These are phyloP conservation scores for Sutorius australiensis DNA, from an alignment of 768 basidiomycete genomes.

Conservation along the genomic window DNA sequence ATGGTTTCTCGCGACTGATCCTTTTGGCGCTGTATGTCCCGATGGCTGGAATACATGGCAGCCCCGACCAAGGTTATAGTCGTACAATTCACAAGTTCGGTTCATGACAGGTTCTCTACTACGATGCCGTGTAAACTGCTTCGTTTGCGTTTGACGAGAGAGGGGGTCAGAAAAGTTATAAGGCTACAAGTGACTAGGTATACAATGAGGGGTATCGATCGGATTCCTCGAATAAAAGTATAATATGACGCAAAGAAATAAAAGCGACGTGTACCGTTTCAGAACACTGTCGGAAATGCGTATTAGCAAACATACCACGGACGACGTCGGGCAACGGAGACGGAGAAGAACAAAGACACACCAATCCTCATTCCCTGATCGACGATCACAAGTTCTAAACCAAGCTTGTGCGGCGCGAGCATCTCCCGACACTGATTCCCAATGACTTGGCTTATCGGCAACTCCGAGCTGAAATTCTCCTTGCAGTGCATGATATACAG, in stretches of 20 bases:
- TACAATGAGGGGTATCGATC: conserved; percentile 31
- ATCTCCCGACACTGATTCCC: conserved; percentile 65
- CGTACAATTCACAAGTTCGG: no score
- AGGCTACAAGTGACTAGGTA: conserved; percentile 39
- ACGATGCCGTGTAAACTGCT: no score
- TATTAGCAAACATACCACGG: background rate
- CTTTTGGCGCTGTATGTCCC: no score
- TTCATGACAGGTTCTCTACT: no score
- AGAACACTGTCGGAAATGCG: conserved; percentile 34
- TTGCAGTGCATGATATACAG: conserved; percentile 91
- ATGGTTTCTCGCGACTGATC: no score
- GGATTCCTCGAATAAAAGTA: conserved; percentile 8
- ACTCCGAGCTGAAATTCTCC: conserved; percentile 53
- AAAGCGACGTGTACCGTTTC: conserved; percentile 6
- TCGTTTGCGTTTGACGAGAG: no score
- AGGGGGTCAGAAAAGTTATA: background rate
- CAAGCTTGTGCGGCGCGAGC: conserved; percentile 59
- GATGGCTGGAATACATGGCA: no score
- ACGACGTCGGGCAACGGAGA: background rate
- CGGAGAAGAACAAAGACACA: conserved; percentile 35
- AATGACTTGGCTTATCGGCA: conserved; percentile 63
- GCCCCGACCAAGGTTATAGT: no score
- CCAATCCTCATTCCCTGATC: conserved; percentile 81
- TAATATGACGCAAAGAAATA: background rate
- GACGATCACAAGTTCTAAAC: conserved; percentile 64